A percentile compares a stretch with the other conserved stretches of the same genome.
Evolutionary conservation across 73 alveolate genomes (phyloP).

Genomic region (Paramecium sexaurelia): DNA sequence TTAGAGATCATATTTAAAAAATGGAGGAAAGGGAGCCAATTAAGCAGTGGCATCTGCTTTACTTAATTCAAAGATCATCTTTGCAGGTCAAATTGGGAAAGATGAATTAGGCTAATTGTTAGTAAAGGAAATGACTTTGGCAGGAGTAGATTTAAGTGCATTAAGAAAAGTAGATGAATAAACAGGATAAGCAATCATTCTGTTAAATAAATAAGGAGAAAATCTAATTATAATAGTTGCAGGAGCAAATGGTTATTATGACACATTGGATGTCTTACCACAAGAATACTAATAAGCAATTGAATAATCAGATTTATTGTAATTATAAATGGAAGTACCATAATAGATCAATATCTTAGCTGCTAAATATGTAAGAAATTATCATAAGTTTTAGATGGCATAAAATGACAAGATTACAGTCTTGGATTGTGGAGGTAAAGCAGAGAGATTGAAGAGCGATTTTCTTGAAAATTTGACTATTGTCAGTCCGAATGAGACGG

Average conservation of each 20-base stretch:
- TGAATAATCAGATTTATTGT: background rate
- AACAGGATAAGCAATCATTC: constrained; percentile 70
- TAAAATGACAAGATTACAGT: constrained; percentile 58
- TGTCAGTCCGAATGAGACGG: constrained; percentile 67
- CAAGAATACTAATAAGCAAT: constrained; percentile 38
- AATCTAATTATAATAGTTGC: constrained; percentile 69
- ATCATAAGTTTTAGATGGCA: background rate
- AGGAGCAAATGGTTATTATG: constrained; percentile 69
- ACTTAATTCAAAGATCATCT: constrained; percentile 49
- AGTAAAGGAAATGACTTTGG: constrained; percentile 3
- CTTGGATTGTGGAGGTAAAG: constrained; percentile 74
- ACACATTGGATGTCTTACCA: constrained; percentile 21
- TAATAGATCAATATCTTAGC: constrained; percentile 59
- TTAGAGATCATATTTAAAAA: constrained; percentile 57
- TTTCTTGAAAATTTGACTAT: constrained; percentile 64
- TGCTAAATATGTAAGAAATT: constrained; percentile 26
- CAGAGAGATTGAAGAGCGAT: constrained; percentile 53
- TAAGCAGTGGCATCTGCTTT: constrained; percentile 74
- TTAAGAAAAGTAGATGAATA: constrained; percentile 58
- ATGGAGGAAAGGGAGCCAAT: constrained; percentile 79
- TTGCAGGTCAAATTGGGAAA: constrained; percentile 68
- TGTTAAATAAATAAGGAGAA: constrained; percentile 62
- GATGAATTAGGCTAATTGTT: constrained; percentile 67
- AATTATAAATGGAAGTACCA: constrained; percentile 72
- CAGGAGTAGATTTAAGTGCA: constrained; percentile 59